Percentiles rank a stretch among this genome's conserved stretches.
phyloP scores from a whole-genome alignment of 2,329 filamentous ascomycete species.

The Pseudogymnoascus sp. region DNA sequence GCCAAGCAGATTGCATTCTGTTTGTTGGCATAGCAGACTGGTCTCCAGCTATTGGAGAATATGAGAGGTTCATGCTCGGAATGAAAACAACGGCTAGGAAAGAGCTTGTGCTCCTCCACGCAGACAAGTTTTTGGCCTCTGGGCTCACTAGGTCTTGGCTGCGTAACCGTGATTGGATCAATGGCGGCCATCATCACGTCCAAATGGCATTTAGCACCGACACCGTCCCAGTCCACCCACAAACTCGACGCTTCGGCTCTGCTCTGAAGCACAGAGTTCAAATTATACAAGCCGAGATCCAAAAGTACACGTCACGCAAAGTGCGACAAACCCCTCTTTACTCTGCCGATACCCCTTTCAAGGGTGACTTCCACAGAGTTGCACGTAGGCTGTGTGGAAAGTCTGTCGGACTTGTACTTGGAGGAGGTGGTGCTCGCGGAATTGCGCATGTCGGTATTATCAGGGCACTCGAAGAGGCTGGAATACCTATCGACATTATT shows the following conservation, averaged over 20 bases:
- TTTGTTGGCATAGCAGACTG: conserved; percentile 86
- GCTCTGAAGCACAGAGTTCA: conserved; percentile 89
- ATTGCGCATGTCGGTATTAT: conserved; percentile 93
- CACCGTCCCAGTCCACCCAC: conserved; percentile 66
- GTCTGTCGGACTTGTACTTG: conserved; percentile 87
- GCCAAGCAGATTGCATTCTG: conserved; percentile 91
- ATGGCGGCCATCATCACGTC: conserved; percentile 93
- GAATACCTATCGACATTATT: conserved; percentile 90
- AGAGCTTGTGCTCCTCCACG: conserved; percentile 80
- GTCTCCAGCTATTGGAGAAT: conserved; percentile 86
- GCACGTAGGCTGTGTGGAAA: conserved; percentile 86
- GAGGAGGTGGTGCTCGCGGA: conserved; percentile 85
- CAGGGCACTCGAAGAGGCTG: conserved; percentile 87
- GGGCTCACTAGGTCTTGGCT: conserved; percentile 86
- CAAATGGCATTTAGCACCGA: conserved; percentile 85
- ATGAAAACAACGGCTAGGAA: conserved; percentile 97
- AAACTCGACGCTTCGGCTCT: conserved; percentile 70
- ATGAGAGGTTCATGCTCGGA: conserved; percentile 89
- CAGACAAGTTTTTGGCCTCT: conserved; percentile 77
- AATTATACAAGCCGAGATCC: conserved; percentile 90
- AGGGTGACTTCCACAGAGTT: conserved; percentile 91
- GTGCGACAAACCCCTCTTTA: conserved; percentile 86
- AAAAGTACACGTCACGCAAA: conserved; percentile 93
- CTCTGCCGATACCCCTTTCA: conserved; percentile 84
- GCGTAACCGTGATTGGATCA: conserved; percentile 92